Percentiles rank a stretch among this genome's conserved stretches.
phyloP scores from a whole-genome alignment of 257 asterid genomes.

The Solanum infundibuliforme region DNA sequence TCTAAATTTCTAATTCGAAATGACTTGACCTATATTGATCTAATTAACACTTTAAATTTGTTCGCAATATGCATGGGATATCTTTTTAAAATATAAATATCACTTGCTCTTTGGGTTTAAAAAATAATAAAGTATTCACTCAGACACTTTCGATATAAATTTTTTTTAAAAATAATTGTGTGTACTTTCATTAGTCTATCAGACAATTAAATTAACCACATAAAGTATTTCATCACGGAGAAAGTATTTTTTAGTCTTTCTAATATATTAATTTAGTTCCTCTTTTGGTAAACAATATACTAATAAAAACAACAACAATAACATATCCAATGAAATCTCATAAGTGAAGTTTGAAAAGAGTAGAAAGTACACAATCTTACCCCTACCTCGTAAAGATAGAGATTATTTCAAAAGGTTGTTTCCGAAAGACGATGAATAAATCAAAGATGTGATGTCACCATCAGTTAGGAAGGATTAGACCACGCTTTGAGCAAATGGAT shows the following conservation, averaged over 20 bases:
- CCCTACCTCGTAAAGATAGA: background rate
- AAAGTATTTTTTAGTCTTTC: background rate
- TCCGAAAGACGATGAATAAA: too few relatives aligned
- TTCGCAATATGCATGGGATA: background rate
- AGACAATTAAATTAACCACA: background rate
- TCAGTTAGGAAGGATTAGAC: background rate
- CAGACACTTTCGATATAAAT: too few relatives aligned
- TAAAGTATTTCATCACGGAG: background rate
- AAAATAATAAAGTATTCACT: too few relatives aligned
- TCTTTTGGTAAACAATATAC: background rate
- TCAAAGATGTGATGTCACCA: background rate
- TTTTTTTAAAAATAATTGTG: too few relatives aligned
- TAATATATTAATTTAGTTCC: background rate
- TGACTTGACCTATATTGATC: background rate
- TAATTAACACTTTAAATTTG: background rate
- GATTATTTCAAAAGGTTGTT: too few relatives aligned
- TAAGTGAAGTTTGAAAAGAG: background rate
- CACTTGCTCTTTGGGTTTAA: background rate
- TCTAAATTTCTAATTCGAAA: background rate
- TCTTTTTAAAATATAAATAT: too few relatives aligned
- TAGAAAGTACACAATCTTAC: accelerated
- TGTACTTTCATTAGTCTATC: too few relatives aligned
- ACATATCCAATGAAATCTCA: too few relatives aligned
- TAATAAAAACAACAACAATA: too few relatives aligned
- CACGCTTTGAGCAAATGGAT: background rate